Evolutionary conservation across 148 eudicot species (phyloP).

Genomic region (Rhododendron vialii): DNA sequence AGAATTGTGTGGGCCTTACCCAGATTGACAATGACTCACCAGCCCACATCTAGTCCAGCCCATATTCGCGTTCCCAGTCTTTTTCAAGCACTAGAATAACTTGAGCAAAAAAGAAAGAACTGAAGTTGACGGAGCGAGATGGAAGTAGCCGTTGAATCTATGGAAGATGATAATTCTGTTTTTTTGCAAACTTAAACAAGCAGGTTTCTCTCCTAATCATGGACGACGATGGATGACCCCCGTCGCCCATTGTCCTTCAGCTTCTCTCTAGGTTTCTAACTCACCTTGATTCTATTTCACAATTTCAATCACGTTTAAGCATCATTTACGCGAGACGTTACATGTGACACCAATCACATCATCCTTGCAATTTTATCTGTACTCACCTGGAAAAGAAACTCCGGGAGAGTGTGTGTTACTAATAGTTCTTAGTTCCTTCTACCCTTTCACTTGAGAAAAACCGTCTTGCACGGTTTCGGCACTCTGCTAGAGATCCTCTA

Average conservation of each 20-base stretch:
- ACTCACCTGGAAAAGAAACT: no score
- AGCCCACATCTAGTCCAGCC: slow-evolving; percentile 15
- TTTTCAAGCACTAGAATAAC: neutral
- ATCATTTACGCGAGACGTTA: neutral
- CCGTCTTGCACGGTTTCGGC: no score
- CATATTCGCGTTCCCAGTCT: neutral
- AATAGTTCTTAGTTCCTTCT: no score
- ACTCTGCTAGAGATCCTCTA: no score
- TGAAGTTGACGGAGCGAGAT: slow-evolving; percentile 12
- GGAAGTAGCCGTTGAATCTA: slow-evolving; percentile 34
- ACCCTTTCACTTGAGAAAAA: no score
- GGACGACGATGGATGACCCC: slow-evolving; percentile 57
- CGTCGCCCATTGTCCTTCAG: slow-evolving; percentile 29
- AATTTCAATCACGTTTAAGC: neutral
- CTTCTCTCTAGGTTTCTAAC: slow-evolving; percentile 44
- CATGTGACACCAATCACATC: no score
- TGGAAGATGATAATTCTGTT: slow-evolving; percentile 43
- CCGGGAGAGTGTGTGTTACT: no score
- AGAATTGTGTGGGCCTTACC: neutral
- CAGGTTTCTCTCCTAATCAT: slow-evolving; percentile 77
- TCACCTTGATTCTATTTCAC: neutral
- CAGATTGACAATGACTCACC: slow-evolving; percentile 32
- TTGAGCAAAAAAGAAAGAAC: neutral
- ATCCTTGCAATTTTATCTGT: no score
- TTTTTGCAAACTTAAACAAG: slow-evolving; percentile 64